Conservation (phyloP, 1,284 basidiomycete genomes). For the Abortiporus biennis region DNA sequence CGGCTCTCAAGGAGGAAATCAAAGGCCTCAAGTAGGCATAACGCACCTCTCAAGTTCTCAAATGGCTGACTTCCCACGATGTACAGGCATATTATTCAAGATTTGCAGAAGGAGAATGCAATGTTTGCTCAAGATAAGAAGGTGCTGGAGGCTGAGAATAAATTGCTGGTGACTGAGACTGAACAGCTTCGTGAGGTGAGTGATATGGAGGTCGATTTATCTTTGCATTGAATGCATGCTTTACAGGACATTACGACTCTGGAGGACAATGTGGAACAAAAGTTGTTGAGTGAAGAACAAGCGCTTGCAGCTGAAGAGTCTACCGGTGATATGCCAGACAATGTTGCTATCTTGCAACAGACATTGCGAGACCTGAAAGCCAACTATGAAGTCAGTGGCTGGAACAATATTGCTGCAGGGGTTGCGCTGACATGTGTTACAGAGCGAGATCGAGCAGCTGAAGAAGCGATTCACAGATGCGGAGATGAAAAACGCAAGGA, state of each 20-base stretch:
- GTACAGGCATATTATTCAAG: slow-evolving; percentile 77
- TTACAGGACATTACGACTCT: slow-evolving; percentile 64
- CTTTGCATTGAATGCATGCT: neutral
- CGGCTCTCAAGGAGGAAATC: slow-evolving; percentile 54
- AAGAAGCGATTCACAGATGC: slow-evolving; percentile 61
- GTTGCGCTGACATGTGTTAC: neutral
- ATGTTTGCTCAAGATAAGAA: slow-evolving; percentile 61
- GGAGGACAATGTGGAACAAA: slow-evolving; percentile 72
- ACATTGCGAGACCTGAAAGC: slow-evolving; percentile 42
- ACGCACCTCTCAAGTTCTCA: neutral
- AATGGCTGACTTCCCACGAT: slow-evolving; percentile 9
- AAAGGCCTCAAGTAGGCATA: slow-evolving; percentile 66
- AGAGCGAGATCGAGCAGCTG: slow-evolving; percentile 65
- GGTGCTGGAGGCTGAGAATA: slow-evolving; percentile 72
- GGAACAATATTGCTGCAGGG: neutral
- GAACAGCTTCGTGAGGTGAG: slow-evolving; percentile 72
- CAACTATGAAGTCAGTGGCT: slow-evolving; percentile 45
- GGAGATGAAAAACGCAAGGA: slow-evolving; percentile 68
- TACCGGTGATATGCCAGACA: slow-evolving; percentile 20
- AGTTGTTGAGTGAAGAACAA: slow-evolving; percentile 45
- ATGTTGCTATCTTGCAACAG: slow-evolving; percentile 33
- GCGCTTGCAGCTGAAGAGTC: slow-evolving; percentile 28
- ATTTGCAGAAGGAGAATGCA: slow-evolving; percentile 75
- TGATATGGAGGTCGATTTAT: neutral
- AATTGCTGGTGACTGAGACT: slow-evolving; percentile 64